These are phyloP conservation scores for Stagonosporopsis rhizophila DNA, from an alignment of 2,329 filamentous ascomycete species.

Conservation along the genomic window DNA sequence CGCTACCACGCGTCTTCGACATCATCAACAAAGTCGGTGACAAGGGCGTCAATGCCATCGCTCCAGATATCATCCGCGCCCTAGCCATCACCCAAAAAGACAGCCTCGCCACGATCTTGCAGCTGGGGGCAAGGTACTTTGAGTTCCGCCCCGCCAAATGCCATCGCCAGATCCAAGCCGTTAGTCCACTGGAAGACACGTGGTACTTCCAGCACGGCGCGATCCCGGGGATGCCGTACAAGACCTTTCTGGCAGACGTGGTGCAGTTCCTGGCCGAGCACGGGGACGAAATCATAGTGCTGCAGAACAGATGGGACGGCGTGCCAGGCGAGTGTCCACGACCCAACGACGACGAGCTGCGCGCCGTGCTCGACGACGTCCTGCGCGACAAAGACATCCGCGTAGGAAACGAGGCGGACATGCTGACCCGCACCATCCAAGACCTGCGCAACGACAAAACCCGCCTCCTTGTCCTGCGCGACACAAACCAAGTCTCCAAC, in stretches of 20 bases:
- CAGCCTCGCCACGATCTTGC: slow-evolving; percentile 53
- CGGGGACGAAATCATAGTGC: slow-evolving; percentile 56
- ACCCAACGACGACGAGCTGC: slow-evolving; percentile 53
- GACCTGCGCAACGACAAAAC: slow-evolving; percentile 35
- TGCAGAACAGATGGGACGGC: slow-evolving; percentile 61
- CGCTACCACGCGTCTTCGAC: slow-evolving; percentile 31
- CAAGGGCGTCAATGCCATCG: slow-evolving; percentile 37
- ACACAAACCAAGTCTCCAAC: slow-evolving; percentile 38
- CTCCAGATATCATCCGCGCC: slow-evolving; percentile 55
- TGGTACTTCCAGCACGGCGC: slow-evolving; percentile 61
- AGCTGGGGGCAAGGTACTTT: slow-evolving; percentile 59
- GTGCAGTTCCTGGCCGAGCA: slow-evolving; percentile 53
- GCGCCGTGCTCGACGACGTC: slow-evolving; percentile 48
- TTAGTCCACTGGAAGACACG: slow-evolving; percentile 52
- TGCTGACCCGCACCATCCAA: slow-evolving; percentile 33
- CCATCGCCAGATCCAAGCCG: slow-evolving; percentile 51
- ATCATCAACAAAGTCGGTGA: slow-evolving; percentile 42
- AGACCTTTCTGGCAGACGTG: slow-evolving; percentile 52
- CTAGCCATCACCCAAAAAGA: slow-evolving; percentile 62
- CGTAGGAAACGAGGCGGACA: slow-evolving; percentile 36
- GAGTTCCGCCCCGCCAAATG: slow-evolving; percentile 61
- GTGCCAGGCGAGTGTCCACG: slow-evolving; percentile 56
- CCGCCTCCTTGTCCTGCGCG: slow-evolving; percentile 36
- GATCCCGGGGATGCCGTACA: slow-evolving; percentile 60
- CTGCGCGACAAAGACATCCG: slow-evolving; percentile 26